phyloP scores from a whole-genome alignment of 352 stramenopile species.

The Blastocystis sp. region DNA sequence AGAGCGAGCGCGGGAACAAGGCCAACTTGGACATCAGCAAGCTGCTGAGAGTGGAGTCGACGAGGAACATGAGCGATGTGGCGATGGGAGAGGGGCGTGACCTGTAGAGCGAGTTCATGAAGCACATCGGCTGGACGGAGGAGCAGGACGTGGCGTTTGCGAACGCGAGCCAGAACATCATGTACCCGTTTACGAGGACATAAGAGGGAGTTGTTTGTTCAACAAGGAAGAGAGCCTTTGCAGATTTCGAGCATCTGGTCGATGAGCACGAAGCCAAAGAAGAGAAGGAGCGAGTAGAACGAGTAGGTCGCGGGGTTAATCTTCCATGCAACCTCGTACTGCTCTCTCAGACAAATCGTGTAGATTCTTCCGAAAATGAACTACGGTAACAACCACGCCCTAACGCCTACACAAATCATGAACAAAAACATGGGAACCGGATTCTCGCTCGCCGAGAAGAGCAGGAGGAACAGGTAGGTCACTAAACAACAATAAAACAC shows the following conservation, averaged over 20 bases:
- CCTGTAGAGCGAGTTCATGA: constrained; percentile 38
- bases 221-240: constrained; percentile 1
- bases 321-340: constrained; percentile 4
- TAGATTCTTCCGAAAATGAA: constrained; percentile 8
- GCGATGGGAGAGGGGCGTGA: neutral
- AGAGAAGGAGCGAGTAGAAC: constrained; percentile 45
- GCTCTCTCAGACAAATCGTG: constrained; percentile 19
- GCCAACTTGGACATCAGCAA: constrained; percentile 40
- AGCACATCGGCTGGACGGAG: constrained; percentile 53
- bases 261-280: constrained; percentile 41
- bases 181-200: constrained; percentile 53
- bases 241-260: constrained; percentile 52
- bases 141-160: neutral
- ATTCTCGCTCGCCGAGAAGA: constrained; percentile 2
- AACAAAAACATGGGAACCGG: constrained; percentile 11
- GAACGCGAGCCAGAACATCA: constrained; percentile 47
- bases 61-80: constrained; percentile 38
- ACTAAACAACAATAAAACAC: constrained; percentile 57
- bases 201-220: neutral
- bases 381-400: neutral
- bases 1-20: no score
- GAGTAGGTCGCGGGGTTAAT: constrained; percentile 17
- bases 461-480: neutral
- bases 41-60: constrained; percentile 10
- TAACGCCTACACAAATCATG: neutral